phyloP scores from a whole-genome alignment of 2,329 filamentous ascomycete genomes.

The Pestalotiopsis sp. region DNA sequence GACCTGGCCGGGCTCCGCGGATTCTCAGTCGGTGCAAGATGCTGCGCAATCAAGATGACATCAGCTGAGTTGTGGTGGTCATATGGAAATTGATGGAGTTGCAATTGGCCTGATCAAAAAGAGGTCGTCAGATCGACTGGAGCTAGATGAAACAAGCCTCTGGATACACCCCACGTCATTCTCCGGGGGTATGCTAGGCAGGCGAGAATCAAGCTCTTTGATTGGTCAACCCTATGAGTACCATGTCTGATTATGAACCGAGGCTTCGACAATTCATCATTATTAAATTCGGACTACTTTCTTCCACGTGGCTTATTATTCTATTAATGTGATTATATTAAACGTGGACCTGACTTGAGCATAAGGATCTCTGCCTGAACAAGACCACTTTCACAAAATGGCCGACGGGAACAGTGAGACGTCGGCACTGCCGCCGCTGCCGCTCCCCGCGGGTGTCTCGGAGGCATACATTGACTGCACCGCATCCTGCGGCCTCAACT shows the following conservation, averaged over 20 bases:
- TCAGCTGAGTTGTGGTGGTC: not conserved
- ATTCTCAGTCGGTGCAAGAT: not conserved
- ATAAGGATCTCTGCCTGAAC: not conserved
- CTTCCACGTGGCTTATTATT: not conserved
- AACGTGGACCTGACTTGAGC: not conserved
- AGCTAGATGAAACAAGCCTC: not conserved
- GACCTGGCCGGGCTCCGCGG: not conserved
- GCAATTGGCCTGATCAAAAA: not conserved
- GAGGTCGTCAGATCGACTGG: not conserved
- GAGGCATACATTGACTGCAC: slow-evolving; percentile 58
- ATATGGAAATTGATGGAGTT: not conserved
- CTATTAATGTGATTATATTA: not conserved
- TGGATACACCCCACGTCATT: not conserved
- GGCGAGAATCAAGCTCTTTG: not conserved
- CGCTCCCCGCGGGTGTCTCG: slow-evolving; percentile 55
- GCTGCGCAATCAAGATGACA: not conserved
- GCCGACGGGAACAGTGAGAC: not conserved
- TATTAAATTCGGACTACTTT: not conserved
- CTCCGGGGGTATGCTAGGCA: not conserved
- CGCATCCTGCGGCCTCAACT: slow-evolving; percentile 56
- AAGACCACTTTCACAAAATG: not conserved
- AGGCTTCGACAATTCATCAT: not conserved
- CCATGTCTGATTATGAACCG: not conserved
- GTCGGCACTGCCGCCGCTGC: slow-evolving; percentile 21
- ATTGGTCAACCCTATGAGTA: not conserved